Conservation (phyloP, 257 asterid species). For the Verbascum thapsus region DNA sequence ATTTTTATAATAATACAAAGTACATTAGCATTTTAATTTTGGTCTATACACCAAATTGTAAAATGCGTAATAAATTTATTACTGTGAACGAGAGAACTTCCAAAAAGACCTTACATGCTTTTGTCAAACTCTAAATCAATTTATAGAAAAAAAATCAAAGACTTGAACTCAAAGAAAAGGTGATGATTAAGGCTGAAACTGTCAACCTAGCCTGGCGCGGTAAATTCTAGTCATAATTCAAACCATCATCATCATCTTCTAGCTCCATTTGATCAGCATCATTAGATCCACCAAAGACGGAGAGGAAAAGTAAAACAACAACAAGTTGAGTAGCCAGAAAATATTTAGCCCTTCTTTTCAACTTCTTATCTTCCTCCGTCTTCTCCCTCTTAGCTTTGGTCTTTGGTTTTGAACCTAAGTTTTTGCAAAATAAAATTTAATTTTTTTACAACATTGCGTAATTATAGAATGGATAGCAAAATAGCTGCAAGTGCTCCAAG, state of each 20-base stretch:
- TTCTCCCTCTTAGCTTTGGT: constrained; percentile 74
- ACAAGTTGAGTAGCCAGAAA: constrained; percentile 83
- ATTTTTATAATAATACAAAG: too few relatives aligned
- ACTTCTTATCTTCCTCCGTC: constrained; percentile 91
- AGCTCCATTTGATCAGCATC: constrained; percentile 68
- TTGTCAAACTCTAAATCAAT: too few relatives aligned
- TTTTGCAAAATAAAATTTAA: too few relatives aligned
- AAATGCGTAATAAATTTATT: too few relatives aligned
- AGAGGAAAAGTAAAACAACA: constrained; percentile 73
- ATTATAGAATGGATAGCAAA: constrained; percentile 11
- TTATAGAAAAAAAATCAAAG: too few relatives aligned
- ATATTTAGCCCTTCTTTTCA: constrained; percentile 77
- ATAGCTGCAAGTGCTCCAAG: constrained; percentile 51
- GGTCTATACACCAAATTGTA: too few relatives aligned
- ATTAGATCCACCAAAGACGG: constrained; percentile 67
- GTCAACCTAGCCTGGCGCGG: constrained; percentile 2
- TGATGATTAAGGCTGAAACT: not conserved
- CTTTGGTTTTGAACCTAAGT: constrained; percentile 80
- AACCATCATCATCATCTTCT: constrained; percentile 58
- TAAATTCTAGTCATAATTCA: constrained; percentile 39
- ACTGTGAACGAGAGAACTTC: too few relatives aligned
- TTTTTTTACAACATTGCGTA: too few relatives aligned
- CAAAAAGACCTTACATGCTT: too few relatives aligned
- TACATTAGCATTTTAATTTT: too few relatives aligned
- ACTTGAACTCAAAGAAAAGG: constrained; percentile 22